These are phyloP conservation scores for Parascedosporium putredinis DNA, from an alignment of 2,329 filamentous ascomycete genomes.

Conservation along the genomic window DNA sequence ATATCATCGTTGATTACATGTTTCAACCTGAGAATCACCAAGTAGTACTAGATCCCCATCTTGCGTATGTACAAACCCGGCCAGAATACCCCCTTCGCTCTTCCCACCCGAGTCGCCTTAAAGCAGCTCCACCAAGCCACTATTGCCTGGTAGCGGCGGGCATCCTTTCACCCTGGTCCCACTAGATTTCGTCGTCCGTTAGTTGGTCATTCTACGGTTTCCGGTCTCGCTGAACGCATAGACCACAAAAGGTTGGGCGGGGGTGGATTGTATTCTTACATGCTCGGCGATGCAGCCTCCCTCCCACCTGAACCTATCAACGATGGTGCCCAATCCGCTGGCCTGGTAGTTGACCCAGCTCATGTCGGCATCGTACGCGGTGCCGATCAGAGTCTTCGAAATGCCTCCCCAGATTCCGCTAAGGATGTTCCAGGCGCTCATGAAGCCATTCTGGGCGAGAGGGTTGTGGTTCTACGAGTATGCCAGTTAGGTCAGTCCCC, in stretches of 20 bases:
- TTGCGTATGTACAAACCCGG: too few relatives aligned
- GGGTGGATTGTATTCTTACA: constrained; percentile 7
- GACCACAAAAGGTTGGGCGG: constrained; percentile 5
- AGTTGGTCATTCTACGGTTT: too few relatives aligned
- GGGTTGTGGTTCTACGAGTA: constrained; percentile 7
- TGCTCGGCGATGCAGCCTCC: constrained; percentile 13
- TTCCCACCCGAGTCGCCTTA: too few relatives aligned
- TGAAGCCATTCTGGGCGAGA: constrained; percentile 5
- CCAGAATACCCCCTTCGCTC: too few relatives aligned
- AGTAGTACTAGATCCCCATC: too few relatives aligned
- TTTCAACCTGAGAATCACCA: too few relatives aligned
- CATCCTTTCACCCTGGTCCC: neutral
- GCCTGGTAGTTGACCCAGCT: constrained; percentile 13
- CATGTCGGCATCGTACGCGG: constrained; percentile 8
- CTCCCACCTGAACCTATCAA: constrained; percentile 14
- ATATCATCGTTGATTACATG: too few relatives aligned
- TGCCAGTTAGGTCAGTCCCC: neutral
- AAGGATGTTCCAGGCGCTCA: constrained; percentile 4
- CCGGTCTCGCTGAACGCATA: too few relatives aligned
- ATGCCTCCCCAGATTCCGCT: constrained; percentile 1
- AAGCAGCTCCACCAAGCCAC: too few relatives aligned
- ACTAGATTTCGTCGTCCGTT: neutral
- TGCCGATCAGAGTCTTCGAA: constrained; percentile 6
- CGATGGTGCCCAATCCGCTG: constrained; percentile 9
- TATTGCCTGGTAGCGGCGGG: too few relatives aligned